Evolutionary conservation across 768 basidiomycete species (phyloP), one percentile per base, ranked within the genome.

Genomic region (Lactarius vividus): DNA sequence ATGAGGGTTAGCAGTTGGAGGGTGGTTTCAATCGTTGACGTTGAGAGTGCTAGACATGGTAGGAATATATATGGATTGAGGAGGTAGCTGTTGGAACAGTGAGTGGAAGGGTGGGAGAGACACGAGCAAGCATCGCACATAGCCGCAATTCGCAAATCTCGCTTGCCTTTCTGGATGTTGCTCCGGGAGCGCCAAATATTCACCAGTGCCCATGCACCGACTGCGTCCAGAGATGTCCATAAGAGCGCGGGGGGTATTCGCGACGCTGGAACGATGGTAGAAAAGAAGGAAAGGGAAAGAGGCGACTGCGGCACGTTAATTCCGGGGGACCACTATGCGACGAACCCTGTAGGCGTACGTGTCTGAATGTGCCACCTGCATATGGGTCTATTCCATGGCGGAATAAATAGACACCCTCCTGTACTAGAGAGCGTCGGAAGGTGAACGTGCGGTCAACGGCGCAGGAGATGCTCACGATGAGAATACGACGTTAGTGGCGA

Each of bases 11-110:
- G 70, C 2, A 96, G 79, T 33, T 86, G 77, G 7, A 92, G 75
- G 1, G 87, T 80, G 73, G 92, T 96, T 72, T 96, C 93, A 18
- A 98, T 79, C 2, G 86, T 83, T 0, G 93, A 89, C 0, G 92
- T 92, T 0, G 96, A 96, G 13, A 87, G 79, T 0, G 94, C 91
- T 8, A 96, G 79, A 35, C 86, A 88, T 0, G 95, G 86, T 1
- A 94, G 79, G 63, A 96, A 75, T 9, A 91, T 77, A 74, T 97
- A 97, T 3, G 97, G 97, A 71, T 98, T 97, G 58, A 96, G 75
- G 23, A 97, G 84, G 76, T 89, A 96, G 55, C 94, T 97, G 71
- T 64, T 58, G 35, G 49, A 49, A 59, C 23, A 31, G 46, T 9
- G 18, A n/a, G 29, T n/a, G 5, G 58, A 18, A 13, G 18, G 16